A percentile compares a stretch with the other conserved stretches of the same genome.
Conservation (phyloP, 371 early-diverging fungal species). For the Syncephalastrum racemosum region DNA sequence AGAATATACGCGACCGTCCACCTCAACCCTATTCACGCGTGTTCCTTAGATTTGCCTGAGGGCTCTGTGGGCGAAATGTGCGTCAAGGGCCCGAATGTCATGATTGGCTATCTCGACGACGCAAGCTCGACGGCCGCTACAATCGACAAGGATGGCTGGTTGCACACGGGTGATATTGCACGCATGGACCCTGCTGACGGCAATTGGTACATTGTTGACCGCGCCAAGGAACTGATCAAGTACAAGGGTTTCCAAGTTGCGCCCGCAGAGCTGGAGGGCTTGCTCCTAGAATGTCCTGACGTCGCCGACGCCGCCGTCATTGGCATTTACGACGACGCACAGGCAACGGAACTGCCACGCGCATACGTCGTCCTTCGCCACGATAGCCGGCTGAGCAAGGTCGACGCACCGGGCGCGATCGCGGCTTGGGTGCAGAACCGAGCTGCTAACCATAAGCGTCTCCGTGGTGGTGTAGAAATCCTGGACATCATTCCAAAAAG, state of each 20-base stretch:
- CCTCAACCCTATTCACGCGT: too few species aligned
- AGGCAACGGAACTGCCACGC: conserved; percentile 76
- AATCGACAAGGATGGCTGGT: conserved; percentile 72
- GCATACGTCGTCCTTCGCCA: conserved; percentile 69
- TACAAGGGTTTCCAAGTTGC: conserved; percentile 67
- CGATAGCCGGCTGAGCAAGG: not conserved
- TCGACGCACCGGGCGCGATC: conserved; percentile 52
- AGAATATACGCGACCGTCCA: too few species aligned
- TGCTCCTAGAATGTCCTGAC: conserved; percentile 63
- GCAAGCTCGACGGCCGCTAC: conserved; percentile 63
- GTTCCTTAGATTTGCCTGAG: too few species aligned
- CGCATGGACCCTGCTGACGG: conserved; percentile 52
- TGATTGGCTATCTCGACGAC: conserved; percentile 67
- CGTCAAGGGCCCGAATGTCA: conserved; percentile 51
- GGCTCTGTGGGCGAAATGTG: conserved; percentile 58
- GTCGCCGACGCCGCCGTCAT: conserved; percentile 77
- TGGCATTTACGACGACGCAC: conserved; percentile 46
- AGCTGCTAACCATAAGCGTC: conserved; percentile 71
- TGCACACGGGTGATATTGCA: conserved; percentile 85
- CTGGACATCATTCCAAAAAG: conserved; percentile 72
- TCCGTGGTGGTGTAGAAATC: conserved; percentile 77
- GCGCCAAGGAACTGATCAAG: conserved; percentile 78
- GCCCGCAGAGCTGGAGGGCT: conserved; percentile 72
- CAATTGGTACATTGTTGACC: conserved; percentile 63
- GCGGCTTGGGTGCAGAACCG: conserved; percentile 55